Base-by-base conservation (phyloP, 2,329 filamentous ascomycete genomes). In the Plenodomus lindquistii region DNA sequence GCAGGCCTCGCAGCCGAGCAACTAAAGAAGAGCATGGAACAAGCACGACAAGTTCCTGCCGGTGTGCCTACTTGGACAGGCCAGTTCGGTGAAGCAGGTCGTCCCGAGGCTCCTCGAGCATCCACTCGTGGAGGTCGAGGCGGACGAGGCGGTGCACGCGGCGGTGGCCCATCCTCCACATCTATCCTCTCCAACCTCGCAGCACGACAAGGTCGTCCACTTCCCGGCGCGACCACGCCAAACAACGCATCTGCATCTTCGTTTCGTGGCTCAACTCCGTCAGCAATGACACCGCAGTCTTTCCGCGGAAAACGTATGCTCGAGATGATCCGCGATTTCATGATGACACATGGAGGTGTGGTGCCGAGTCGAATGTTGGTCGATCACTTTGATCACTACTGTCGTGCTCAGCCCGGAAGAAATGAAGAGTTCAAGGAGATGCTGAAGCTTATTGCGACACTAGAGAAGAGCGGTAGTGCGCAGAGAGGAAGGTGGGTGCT, bases 21-120 rank as follows among this genome's bases (percentile, higher is more conserved):
- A 55, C 82, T 97, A 2, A 84, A 85, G 22, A 84, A 84, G 50
- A 86, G 91, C 9, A 85, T 84, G 36, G 84, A 92, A 64, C 81
- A 86, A 22, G 91, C 92, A 2, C 81, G 85, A 10, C 81, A 78
- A 8, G 78, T 93, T 1, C 89, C 89, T 0, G 86, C 91, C 24
- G 93, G 93, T 7, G 91, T 89, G 0, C 89, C 94, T 8, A 97
- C 93, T 1, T 97, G 93, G 93, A 97, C 93, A 0, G 93, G 94
- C 1, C 84, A 88, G 60, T 85, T 88, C 39, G 93, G 93, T 9
- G 82, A 87, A 41, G 85, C 85, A 4, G 93, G 92, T 1, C 80
- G 88, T 29, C 81, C 84, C 20, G 78, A 75, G 72, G 49, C 39
- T 22, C 37, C 54, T 20, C 54, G 45, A 20, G 49, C 63, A 42